A percentile compares a stretch with the other conserved stretches of the same genome.
These are phyloP conservation scores for Neocucurbitaria cava DNA, from an alignment of 2,329 filamentous ascomycete genomes.

Conservation along the genomic window DNA sequence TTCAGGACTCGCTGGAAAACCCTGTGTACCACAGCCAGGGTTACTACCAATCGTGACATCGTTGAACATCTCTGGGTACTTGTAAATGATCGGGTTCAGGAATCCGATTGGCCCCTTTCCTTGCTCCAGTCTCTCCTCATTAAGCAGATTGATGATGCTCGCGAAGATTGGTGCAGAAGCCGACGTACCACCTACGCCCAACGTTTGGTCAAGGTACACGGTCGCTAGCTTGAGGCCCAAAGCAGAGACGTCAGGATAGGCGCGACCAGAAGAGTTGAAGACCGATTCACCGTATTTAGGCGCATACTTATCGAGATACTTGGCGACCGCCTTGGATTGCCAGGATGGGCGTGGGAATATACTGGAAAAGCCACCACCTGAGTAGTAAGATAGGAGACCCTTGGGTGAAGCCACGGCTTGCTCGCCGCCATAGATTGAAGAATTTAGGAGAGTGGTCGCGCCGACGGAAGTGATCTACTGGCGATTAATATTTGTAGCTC, in stretches of 20 bases:
- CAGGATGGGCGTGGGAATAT: constrained; percentile 55
- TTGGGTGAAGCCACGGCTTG: constrained; percentile 40
- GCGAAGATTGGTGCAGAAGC: constrained; percentile 65
- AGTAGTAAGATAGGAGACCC: constrained; percentile 9
- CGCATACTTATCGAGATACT: constrained; percentile 10
- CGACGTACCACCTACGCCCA: constrained; percentile 55
- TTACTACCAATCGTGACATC: constrained; percentile 49
- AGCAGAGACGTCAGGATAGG: constrained; percentile 66
- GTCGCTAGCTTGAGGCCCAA: constrained; percentile 57
- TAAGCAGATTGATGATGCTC: constrained; percentile 64
- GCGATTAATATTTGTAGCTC: neutral
- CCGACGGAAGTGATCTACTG: constrained; percentile 63
- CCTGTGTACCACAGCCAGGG: constrained; percentile 42
- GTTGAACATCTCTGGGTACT: constrained; percentile 48
- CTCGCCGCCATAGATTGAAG: constrained; percentile 53
- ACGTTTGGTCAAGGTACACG: constrained; percentile 42
- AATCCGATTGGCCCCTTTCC: constrained; percentile 61
- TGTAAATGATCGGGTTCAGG: constrained; percentile 65
- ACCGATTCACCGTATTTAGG: constrained; percentile 14
- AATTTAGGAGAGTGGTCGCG: constrained; percentile 51
- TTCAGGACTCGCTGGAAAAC: constrained; percentile 30
- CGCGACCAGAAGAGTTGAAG: constrained; percentile 55
- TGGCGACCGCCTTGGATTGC: constrained; percentile 43
- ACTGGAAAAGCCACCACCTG: constrained; percentile 56
- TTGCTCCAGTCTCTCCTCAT: constrained; percentile 61